Conservation (phyloP, 2,329 filamentous ascomycete genomes). For the Lecanoromycetidae sp. region DNA sequence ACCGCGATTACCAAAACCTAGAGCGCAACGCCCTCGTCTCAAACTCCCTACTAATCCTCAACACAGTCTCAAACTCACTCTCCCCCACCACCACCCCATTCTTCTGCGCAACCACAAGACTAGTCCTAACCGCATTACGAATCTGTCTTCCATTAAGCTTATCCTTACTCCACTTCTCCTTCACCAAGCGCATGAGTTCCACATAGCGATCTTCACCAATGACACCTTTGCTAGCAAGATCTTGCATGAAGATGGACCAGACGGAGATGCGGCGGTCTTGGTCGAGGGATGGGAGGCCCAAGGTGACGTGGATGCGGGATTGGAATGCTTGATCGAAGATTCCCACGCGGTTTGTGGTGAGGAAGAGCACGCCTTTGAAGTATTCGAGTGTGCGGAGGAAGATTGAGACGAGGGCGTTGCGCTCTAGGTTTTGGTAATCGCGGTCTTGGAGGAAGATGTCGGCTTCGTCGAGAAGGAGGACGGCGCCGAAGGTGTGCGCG, state of each 20-base stretch:
- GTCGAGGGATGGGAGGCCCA: slow-evolving; percentile 31
- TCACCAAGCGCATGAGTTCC: slow-evolving; percentile 33
- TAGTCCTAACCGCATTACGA: slow-evolving; percentile 27
- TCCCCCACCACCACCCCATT: slow-evolving; percentile 8
- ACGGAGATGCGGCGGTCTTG: slow-evolving; percentile 44
- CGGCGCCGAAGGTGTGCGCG: slow-evolving; percentile 30
- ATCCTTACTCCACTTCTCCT: slow-evolving; percentile 36
- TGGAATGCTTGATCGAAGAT: slow-evolving; percentile 40
- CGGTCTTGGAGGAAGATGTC: slow-evolving; percentile 17
- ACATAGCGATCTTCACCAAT: slow-evolving; percentile 9
- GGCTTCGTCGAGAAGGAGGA: slow-evolving; percentile 21
- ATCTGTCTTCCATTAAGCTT: slow-evolving; percentile 29
- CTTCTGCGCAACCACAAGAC: slow-evolving; percentile 20
- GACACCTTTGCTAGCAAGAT: slow-evolving; percentile 10
- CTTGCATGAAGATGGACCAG: slow-evolving; percentile 40
- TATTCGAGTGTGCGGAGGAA: slow-evolving; percentile 17
- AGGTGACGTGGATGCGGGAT: slow-evolving; percentile 37
- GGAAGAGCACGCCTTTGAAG: slow-evolving; percentile 27
- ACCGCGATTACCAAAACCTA: slow-evolving; percentile 11
- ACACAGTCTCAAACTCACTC: slow-evolving; percentile 23
- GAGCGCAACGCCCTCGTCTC: slow-evolving; percentile 15
- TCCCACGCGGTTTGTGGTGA: slow-evolving; percentile 42
- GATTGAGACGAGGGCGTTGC: slow-evolving; percentile 17
- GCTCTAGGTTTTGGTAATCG: slow-evolving; percentile 13
- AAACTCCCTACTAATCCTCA: slow-evolving; percentile 15